phyloP scores from a whole-genome alignment of 139 green algal genomes.

The Chlorella sp. region DNA sequence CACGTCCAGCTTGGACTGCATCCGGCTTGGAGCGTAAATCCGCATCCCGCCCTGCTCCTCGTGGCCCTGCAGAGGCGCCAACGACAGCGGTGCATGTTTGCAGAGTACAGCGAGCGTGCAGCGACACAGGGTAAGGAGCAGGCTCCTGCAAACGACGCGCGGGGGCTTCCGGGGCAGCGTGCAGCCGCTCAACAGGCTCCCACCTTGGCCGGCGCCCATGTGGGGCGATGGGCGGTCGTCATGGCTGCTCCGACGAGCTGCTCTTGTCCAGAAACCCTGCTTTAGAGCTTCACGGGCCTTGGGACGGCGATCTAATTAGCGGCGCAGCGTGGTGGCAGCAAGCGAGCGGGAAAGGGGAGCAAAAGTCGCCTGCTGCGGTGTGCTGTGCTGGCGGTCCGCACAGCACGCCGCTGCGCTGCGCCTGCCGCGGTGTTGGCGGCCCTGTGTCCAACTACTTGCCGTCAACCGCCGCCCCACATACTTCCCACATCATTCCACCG shows the following conservation, averaged over 20 bases:
- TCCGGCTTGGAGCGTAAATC: conserved; percentile 73
- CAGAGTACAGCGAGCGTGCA: too few species aligned
- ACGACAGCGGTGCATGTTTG: too few species aligned
- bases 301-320: background rate
- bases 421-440: too few species aligned
- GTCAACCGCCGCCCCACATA: background rate
- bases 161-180: too few species aligned
- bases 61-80: conserved; percentile 51
- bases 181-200: too few species aligned
- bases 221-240: conserved; percentile 89
- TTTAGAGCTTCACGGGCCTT: too few species aligned
- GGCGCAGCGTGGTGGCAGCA: background rate
- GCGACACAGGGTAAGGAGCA: background rate
- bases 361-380: too few species aligned
- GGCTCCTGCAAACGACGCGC: background rate
- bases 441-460: too few species aligned
- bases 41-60: conserved; percentile 90
- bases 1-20: conserved; percentile 75
- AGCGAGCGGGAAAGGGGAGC: background rate
- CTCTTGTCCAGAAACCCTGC: too few species aligned
- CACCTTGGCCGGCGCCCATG: conserved; percentile 83
- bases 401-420: background rate
- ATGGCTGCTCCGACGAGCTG: conserved; percentile 29
- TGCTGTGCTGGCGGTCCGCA: background rate
- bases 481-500: background rate